phyloP scores from a whole-genome alignment of 768 basidiomycete genomes.

The Boletus rufocinnamomeus region DNA sequence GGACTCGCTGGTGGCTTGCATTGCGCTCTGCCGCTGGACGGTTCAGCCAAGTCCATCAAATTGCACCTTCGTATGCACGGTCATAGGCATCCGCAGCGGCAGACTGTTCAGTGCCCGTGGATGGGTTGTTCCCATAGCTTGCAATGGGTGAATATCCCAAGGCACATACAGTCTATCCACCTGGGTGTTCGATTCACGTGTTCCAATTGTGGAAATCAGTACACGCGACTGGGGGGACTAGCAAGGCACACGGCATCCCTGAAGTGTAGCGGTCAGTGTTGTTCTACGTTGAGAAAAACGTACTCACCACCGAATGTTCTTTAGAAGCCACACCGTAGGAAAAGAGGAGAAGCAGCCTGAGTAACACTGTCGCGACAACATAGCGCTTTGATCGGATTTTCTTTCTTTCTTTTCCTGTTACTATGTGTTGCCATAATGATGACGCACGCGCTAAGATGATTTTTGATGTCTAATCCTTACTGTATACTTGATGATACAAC shows the following conservation, averaged over 20 bases:
- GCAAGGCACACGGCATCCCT: constrained; percentile 1
- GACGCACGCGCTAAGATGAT: background rate
- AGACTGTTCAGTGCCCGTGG: constrained; percentile 12
- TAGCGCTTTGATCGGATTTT: background rate
- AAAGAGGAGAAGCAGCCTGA: too few relatives aligned
- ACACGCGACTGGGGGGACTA: constrained; percentile 7
- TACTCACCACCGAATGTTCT: background rate
- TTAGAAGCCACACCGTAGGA: background rate
- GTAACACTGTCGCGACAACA: too few relatives aligned
- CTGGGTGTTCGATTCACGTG: constrained; percentile 3
- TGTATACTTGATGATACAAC: background rate
- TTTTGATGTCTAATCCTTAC: background rate
- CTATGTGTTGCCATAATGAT: background rate
- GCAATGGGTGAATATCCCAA: constrained; percentile 8
- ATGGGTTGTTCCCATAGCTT: constrained; percentile 3
- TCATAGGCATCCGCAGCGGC: constrained; percentile 5
- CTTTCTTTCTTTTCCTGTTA: background rate
- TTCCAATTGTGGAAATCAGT: constrained; percentile 5
- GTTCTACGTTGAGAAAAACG: background rate
- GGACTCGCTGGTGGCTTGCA: background rate
- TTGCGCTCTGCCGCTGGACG: constrained; percentile 4
- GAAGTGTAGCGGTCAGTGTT: constrained; percentile 3
- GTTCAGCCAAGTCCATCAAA: constrained; percentile 2
- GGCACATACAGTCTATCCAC: constrained; percentile 12
- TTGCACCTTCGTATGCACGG: constrained; percentile 14